Percentiles rank a stretch among this genome's conserved stretches.
Conservation (phyloP, 352 stramenopile species). For the Phytophthora parvispora region DNA sequence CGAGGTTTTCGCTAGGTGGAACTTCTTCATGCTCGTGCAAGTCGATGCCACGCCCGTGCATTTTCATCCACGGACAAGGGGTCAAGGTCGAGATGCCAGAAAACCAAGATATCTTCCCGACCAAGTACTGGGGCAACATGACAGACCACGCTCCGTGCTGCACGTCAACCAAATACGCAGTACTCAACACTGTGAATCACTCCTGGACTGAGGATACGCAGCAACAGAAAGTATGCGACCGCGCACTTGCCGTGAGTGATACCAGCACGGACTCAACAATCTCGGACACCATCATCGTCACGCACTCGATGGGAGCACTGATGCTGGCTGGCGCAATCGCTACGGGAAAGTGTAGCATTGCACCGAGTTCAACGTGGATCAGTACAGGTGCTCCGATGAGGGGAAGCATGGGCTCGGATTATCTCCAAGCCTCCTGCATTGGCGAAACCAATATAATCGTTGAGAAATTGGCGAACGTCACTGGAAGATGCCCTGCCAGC, state of each 20-base stretch:
- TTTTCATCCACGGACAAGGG: slow-evolving; percentile 41
- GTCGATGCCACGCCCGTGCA: slow-evolving; percentile 11
- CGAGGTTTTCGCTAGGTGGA: neutral
- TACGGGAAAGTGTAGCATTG: neutral
- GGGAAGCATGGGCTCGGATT: slow-evolving; percentile 46
- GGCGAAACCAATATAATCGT: slow-evolving; percentile 26
- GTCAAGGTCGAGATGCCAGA: slow-evolving; percentile 7
- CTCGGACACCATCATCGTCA: slow-evolving; percentile 38
- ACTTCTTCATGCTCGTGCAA: slow-evolving; percentile 1
- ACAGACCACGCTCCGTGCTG: slow-evolving; percentile 34
- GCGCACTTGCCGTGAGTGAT: slow-evolving; percentile 10
- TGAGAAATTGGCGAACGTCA: slow-evolving; percentile 22
- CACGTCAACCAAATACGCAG: slow-evolving; percentile 24
- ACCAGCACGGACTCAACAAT: slow-evolving; percentile 10
- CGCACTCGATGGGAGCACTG: slow-evolving; percentile 44
- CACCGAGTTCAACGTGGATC: slow-evolving; percentile 34
- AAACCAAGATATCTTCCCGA: slow-evolving; percentile 22
- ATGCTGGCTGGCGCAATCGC: slow-evolving; percentile 8
- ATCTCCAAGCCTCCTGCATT: slow-evolving; percentile 33
- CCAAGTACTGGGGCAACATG: slow-evolving; percentile 34
- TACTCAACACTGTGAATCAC: slow-evolving; percentile 36
- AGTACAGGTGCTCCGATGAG: slow-evolving; percentile 32
- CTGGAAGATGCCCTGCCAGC: slow-evolving; percentile 18
- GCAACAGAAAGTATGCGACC: slow-evolving; percentile 30
- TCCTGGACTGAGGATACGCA: slow-evolving; percentile 29